phyloP scores from a whole-genome alignment of 1,284 basidiomycete species.

The Sporisorium graminicola region DNA sequence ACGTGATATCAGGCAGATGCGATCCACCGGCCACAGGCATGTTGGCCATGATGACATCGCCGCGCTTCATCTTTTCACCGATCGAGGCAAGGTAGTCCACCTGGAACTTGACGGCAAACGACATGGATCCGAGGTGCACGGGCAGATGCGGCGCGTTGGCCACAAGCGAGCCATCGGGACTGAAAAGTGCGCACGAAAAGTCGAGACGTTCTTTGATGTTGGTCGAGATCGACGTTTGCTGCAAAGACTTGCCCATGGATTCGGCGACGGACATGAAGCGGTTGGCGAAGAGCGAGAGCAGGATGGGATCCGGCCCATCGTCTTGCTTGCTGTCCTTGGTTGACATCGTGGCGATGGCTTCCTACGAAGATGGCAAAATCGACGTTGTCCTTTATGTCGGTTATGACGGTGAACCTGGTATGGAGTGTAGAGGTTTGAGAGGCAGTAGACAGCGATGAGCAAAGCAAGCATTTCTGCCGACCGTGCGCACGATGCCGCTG shows the following conservation, averaged over 20 bases:
- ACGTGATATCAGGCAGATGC: conserved; percentile 80
- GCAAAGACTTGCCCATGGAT: conserved; percentile 89
- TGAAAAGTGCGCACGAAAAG: conserved; percentile 88
- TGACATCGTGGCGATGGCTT: conserved; percentile 9
- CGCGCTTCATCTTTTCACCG: conserved; percentile 75
- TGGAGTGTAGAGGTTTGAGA: not conserved
- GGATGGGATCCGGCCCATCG: conserved; percentile 80
- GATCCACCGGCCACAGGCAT: conserved; percentile 85
- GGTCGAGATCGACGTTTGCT: conserved; percentile 87
- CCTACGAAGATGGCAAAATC: not conserved
- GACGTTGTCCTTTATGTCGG: not conserved
- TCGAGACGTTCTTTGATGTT: conserved; percentile 91
- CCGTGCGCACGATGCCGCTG: not conserved
- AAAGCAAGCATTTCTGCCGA: not conserved
- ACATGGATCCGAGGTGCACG: conserved; percentile 74
- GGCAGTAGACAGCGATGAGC: not conserved
- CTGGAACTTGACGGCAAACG: conserved; percentile 88
- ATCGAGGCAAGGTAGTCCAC: conserved; percentile 77
- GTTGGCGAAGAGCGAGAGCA: conserved; percentile 89
- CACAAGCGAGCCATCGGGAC: conserved; percentile 88
- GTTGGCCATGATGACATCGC: conserved; percentile 91
- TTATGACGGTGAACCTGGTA: too few relatives aligned
- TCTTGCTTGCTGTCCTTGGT: conserved; percentile 13
- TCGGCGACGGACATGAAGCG: conserved; percentile 93
- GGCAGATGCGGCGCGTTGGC: conserved; percentile 87